Evolutionary conservation across 495 filamentous ascomycete species (phyloP).

Genomic region (Alectoria sarmentosa): DNA sequence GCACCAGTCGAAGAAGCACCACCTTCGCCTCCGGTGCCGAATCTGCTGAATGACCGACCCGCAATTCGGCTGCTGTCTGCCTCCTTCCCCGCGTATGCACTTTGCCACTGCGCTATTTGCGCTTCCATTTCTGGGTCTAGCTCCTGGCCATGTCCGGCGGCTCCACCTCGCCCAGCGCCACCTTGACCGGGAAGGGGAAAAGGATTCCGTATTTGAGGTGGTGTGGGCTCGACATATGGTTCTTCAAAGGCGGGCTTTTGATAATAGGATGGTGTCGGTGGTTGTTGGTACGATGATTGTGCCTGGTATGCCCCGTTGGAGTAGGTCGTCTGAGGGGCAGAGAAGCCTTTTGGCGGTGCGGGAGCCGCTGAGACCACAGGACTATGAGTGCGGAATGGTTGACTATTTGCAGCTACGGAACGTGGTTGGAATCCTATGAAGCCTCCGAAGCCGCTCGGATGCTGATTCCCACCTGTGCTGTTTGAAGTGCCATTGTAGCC

Average conservation of each 20-base stretch:
- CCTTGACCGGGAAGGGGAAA: slow-evolving; percentile 60
- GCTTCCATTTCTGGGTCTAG: slow-evolving; percentile 83
- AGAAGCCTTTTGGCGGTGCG: slow-evolving; percentile 36
- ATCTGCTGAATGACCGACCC: slow-evolving; percentile 25
- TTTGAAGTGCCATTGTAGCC: slow-evolving; percentile 28
- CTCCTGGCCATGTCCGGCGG: slow-evolving; percentile 38
- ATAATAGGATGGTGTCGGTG: slow-evolving; percentile 38
- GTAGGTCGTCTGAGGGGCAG: slow-evolving; percentile 36
- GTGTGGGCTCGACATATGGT: slow-evolving; percentile 45
- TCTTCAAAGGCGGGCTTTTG: slow-evolving; percentile 47
- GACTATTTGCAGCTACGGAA: slow-evolving; percentile 44
- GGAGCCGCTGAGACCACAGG: slow-evolving; percentile 41
- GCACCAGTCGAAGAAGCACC: slow-evolving; percentile 35
- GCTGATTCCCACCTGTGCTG: slow-evolving; percentile 26
- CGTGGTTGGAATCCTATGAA: slow-evolving; percentile 58
- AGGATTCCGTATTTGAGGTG: slow-evolving; percentile 79
- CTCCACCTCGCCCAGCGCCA: slow-evolving; percentile 27
- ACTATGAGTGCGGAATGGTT: slow-evolving; percentile 38
- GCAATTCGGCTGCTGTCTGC: slow-evolving; percentile 32
- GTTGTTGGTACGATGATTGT: slow-evolving; percentile 41
- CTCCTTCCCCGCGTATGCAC: slow-evolving; percentile 67
- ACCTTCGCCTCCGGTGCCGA: slow-evolving; percentile 28
- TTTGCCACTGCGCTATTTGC: slow-evolving; percentile 95
- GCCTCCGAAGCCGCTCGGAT: slow-evolving; percentile 34
- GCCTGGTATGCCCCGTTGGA: slow-evolving; percentile 38